phyloP scores from a whole-genome alignment of 148 eudicot species.

The Rhododendron simsii region DNA sequence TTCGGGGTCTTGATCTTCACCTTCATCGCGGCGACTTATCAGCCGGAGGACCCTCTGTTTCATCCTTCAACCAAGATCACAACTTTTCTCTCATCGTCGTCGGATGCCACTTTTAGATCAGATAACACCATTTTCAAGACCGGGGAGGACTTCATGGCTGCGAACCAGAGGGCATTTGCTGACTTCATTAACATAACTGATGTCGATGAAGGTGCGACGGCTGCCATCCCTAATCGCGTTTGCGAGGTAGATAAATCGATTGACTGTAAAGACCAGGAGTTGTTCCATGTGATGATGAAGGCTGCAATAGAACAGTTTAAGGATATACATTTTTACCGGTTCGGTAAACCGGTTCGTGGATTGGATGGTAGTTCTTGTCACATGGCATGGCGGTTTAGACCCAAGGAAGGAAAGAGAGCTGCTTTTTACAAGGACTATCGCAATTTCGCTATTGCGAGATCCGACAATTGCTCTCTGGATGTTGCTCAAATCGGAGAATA shows the following conservation, averaged over 20 bases:
- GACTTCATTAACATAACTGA: slow-evolving; percentile 63
- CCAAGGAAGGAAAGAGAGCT: slow-evolving; percentile 77
- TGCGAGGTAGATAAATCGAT: slow-evolving; percentile 74
- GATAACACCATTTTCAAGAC: slow-evolving; percentile 67
- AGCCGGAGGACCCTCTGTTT: slow-evolving; percentile 84
- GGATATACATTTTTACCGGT: slow-evolving; percentile 80
- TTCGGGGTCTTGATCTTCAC: slow-evolving; percentile 78
- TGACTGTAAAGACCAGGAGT: slow-evolving; percentile 76
- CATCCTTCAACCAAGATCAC: slow-evolving; percentile 76
- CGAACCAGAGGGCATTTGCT: slow-evolving; percentile 58
- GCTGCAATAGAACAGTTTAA: slow-evolving; percentile 80
- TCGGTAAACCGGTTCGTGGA: slow-evolving; percentile 82
- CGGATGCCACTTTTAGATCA: slow-evolving; percentile 65
- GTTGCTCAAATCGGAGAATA: slow-evolving; percentile 77
- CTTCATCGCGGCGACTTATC: slow-evolving; percentile 71
- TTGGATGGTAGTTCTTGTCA: slow-evolving; percentile 63
- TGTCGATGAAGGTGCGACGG: slow-evolving; percentile 30
- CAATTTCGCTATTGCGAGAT: slow-evolving; percentile 52
- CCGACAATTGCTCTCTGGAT: slow-evolving; percentile 63
- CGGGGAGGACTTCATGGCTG: slow-evolving; percentile 85
- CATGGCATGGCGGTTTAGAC: slow-evolving; percentile 98
- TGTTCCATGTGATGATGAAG: slow-evolving; percentile 86
- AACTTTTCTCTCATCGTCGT: slow-evolving; percentile 60
- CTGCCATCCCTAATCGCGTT: slow-evolving; percentile 23
- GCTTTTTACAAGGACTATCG: slow-evolving; percentile 81